phyloP scores from a whole-genome alignment of 2,329 filamentous ascomycete genomes.

The Ophiostoma populinum region DNA sequence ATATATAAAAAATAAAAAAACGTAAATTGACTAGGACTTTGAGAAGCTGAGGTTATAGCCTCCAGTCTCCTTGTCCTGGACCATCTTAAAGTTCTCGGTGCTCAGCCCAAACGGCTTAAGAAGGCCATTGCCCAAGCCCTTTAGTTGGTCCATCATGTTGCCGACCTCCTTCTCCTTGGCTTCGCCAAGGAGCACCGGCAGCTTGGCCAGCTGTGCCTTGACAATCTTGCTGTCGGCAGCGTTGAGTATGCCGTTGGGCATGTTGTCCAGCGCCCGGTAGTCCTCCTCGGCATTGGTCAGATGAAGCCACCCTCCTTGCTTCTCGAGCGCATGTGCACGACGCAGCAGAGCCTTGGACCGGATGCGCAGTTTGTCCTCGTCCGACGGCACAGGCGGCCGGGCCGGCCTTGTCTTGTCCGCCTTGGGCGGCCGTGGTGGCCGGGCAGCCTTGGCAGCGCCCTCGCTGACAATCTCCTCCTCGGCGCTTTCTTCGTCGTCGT shows the following conservation, averaged over 20 bases:
- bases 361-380: conserved; percentile 55
- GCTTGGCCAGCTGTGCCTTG: conserved; percentile 40
- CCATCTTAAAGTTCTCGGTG: conserved; percentile 88
- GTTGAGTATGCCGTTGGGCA: conserved; percentile 30
- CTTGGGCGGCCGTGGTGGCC: conserved; percentile 9
- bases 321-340: conserved; percentile 53
- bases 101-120: conserved; percentile 85
- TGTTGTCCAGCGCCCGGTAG: conserved; percentile 46
- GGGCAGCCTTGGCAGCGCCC: conserved; percentile 34
- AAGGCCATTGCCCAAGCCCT: conserved; percentile 78
- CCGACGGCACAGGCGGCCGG: conserved; percentile 12
- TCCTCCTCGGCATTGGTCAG: conserved; percentile 65
- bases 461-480: conserved; percentile 43
- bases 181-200: conserved; percentile 54
- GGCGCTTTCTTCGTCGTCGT: conserved; percentile 32
- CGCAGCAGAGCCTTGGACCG: conserved; percentile 70
- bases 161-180: conserved; percentile 78
- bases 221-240: conserved; percentile 51
- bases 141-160: conserved; percentile 97
- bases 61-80: conserved; percentile 74
- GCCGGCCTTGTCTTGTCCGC: conserved; percentile 6
- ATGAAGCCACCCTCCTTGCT: conserved; percentile 61
- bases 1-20: too few species aligned
- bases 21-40: too few species aligned
- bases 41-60: conserved; percentile 90